Evolutionary conservation across 352 stramenopile species (phyloP).

Genomic region (Thraustochytrium sp.): DNA sequence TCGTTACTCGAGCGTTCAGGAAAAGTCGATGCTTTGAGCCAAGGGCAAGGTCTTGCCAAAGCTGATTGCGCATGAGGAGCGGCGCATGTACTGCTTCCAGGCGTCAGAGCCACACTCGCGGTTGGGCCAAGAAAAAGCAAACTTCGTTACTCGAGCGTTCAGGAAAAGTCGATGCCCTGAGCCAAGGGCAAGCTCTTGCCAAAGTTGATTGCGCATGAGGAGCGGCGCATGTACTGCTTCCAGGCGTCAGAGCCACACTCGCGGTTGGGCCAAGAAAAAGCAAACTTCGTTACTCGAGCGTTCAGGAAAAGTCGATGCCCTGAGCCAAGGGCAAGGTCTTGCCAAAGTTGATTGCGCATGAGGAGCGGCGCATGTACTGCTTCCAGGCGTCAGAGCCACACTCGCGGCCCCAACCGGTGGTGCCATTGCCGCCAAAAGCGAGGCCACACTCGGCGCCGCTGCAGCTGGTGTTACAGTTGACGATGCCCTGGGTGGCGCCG

Average conservation of each 20-base stretch:
- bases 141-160: too few relatives aligned
- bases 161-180: constrained; percentile 82
- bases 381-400: constrained; percentile 84
- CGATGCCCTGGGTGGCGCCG: constrained; percentile 82
- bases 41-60: constrained; percentile 81
- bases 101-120: constrained; percentile 78
- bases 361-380: constrained; percentile 87
- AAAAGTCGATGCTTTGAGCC: constrained; percentile 81
- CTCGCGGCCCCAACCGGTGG: constrained; percentile 79
- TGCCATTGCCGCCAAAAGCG: constrained; percentile 83
- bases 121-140: too few relatives aligned
- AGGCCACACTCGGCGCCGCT: constrained; percentile 83
- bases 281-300: too few relatives aligned
- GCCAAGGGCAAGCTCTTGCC: constrained; percentile 79
- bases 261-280: too few relatives aligned
- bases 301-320: constrained; percentile 74
- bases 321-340: constrained; percentile 81
- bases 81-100: constrained; percentile 88
- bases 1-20: too few relatives aligned
- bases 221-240: constrained; percentile 88
- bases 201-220: constrained; percentile 84
- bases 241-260: constrained; percentile 80
- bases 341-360: constrained; percentile 85
- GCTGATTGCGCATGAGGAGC: constrained; percentile 83
- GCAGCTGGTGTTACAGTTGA: constrained; percentile 85